Evolutionary conservation across 1,284 basidiomycete species (phyloP).

Genomic region (Ganoderma meredithae): DNA sequence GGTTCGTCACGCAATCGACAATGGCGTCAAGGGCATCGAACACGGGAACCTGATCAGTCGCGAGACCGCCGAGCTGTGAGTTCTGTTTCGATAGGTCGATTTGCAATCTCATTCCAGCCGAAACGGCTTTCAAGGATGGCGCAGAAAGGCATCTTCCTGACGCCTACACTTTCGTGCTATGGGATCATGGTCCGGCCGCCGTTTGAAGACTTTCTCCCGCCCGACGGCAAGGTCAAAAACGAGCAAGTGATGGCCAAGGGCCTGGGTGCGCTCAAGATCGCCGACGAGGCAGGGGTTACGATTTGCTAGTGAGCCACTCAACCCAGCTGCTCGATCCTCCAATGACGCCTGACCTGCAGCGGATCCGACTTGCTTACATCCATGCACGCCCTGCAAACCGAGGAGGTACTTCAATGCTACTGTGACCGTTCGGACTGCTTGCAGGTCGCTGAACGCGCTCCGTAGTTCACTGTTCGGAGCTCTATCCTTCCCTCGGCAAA

Average conservation of each 20-base stretch:
- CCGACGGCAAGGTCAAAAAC: constrained; percentile 50
- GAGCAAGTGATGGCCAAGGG: constrained; percentile 51
- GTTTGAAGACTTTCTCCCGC: constrained; percentile 51
- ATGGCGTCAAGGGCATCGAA: constrained; percentile 52
- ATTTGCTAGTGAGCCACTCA: constrained; percentile 44
- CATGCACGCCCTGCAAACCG: constrained; percentile 50
- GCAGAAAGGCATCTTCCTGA: constrained; percentile 48
- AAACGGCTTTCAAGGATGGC: constrained; percentile 41
- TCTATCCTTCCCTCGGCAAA: constrained; percentile 45
- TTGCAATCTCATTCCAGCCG: neutral
- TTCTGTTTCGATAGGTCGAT: neutral
- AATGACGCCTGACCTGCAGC: constrained; percentile 25
- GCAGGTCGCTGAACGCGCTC: neutral
- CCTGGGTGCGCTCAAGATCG: constrained; percentile 45
- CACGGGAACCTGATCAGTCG: constrained; percentile 51
- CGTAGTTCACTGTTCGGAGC: constrained; percentile 49
- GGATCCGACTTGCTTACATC: constrained; percentile 52
- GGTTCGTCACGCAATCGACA: constrained; percentile 49
- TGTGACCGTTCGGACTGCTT: neutral
- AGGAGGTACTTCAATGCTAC: constrained; percentile 35
- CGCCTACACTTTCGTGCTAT: constrained; percentile 54
- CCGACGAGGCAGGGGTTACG: constrained; percentile 46
- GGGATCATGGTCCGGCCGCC: constrained; percentile 53
- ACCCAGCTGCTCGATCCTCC: too few species aligned
- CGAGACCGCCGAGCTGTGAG: constrained; percentile 40